Base-by-base conservation (phyloP, 306 rosid genomes). In the Vachellia collinsii region DNA sequence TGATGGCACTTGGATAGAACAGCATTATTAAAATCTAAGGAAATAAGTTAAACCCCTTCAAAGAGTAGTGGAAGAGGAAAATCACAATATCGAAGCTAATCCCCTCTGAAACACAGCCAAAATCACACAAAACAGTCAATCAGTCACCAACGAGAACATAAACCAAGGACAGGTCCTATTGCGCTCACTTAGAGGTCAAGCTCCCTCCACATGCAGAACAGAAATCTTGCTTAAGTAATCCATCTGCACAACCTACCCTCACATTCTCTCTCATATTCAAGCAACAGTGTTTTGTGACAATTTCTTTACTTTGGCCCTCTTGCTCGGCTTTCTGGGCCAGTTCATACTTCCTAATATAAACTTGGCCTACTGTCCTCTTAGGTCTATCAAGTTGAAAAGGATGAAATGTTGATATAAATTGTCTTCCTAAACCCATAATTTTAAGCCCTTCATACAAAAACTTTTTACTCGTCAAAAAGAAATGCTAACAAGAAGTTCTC, bases 401-500 rank as follows among this genome's bases (percentile, higher is more conserved):
- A 50, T 50, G 56, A 16, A 14, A 14, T 50, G 54, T 48, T 48
- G 56, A 50, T 50, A 50, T 14, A 50, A 50, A 50, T 16, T 50
- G 56, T 14, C 56, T 50, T 50, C n/a, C 56, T 5, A 50, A 14
- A n/a, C 19, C n/a, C 8, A 50, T 50, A 1, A 13, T 47, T 71
- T 54, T 54, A 19, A 54, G 61, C 61, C 8, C 61, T 54, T n/a
- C 61, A n/a, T 7, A 53, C 67, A 50, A 50, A 5, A 51, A 17
- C 58, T 51, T 17, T 51, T 51, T 5, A 51, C 9, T 53, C 23
- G 53, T 77, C 72, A 19, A n/a, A 74, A 41, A 61, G 64, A 47
- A 47, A 47, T 47, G 53, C 17, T 47, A 47, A 47, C 53, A 47
- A 47, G 46, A 44, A 76, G 70, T 23, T 58, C 79, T 50, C 59